phyloP scores from a whole-genome alignment of 148 eudicot genomes.

The Cornus controversa region DNA sequence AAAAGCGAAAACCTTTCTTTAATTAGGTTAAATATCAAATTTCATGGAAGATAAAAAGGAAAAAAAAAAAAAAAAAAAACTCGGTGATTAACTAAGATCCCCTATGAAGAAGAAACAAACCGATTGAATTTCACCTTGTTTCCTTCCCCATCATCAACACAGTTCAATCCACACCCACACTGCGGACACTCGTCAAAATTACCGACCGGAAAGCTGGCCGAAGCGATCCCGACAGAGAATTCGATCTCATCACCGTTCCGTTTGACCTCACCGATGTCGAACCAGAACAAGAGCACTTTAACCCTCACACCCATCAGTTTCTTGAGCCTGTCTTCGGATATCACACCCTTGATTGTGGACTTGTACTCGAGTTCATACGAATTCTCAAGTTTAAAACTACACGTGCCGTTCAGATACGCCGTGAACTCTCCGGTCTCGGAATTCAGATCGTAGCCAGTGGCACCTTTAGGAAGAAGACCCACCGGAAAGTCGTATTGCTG shows the following conservation, averaged over 20 bases:
- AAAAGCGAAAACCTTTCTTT: no score
- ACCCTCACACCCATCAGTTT: slow-evolving; percentile 48
- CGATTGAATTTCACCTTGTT: neutral
- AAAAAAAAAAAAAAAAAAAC: neutral
- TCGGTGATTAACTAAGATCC: neutral
- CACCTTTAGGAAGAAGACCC: slow-evolving; percentile 59
- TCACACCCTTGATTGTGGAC: slow-evolving; percentile 33
- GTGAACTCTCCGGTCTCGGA: slow-evolving; percentile 45
- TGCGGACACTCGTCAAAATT: slow-evolving; percentile 45
- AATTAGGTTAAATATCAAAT: no score
- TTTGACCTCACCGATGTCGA: slow-evolving; percentile 45
- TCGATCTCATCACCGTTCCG: slow-evolving; percentile 32
- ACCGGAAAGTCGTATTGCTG: slow-evolving; percentile 47
- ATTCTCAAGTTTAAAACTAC: slow-evolving; percentile 42
- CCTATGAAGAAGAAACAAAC: slow-evolving; percentile 11
- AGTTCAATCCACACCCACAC: slow-evolving; percentile 64
- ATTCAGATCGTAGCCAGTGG: slow-evolving; percentile 46
- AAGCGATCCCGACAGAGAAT: slow-evolving; percentile 57
- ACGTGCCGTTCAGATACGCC: slow-evolving; percentile 23
- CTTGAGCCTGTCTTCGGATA: slow-evolving; percentile 22
- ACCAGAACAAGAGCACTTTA: slow-evolving; percentile 49
- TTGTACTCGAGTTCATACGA: slow-evolving; percentile 50
- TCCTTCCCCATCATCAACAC: slow-evolving; percentile 9
- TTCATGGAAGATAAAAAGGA: neutral
- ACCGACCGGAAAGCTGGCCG: slow-evolving; percentile 42